A percentile compares a stretch with the other conserved stretches of the same genome.
phyloP scores from a whole-genome alignment of 2,329 filamentous ascomycete genomes.

The Leptographium flavum region DNA sequence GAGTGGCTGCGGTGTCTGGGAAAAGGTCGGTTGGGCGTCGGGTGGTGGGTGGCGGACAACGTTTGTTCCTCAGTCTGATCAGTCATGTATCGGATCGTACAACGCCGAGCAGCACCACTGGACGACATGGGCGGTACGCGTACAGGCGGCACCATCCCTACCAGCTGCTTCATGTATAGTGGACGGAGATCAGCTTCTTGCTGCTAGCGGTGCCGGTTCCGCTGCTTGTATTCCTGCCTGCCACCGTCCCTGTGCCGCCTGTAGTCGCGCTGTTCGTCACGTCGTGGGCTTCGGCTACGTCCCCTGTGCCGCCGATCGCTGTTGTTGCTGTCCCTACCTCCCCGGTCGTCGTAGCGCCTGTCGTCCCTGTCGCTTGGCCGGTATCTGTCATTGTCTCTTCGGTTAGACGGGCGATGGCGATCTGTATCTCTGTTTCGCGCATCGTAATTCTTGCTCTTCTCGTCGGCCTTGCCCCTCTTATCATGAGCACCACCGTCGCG shows the following conservation, averaged over 20 bases:
- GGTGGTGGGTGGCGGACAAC: too few relatives aligned
- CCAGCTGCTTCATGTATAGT: neutral
- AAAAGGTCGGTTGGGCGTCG: too few relatives aligned
- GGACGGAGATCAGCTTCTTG: neutral
- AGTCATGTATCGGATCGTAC: too few relatives aligned
- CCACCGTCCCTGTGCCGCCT: neutral
- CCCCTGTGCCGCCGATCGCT: neutral
- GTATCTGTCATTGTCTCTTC: neutral
- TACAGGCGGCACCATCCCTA: too few relatives aligned
- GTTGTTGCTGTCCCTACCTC: constrained; percentile 1
- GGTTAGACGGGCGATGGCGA: neutral
- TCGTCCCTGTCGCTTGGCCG: constrained; percentile 5
- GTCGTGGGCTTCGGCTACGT: constrained; percentile 8
- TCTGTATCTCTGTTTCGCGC: neutral
- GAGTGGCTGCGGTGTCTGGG: too few relatives aligned
- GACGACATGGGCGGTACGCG: too few relatives aligned
- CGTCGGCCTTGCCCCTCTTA: too few relatives aligned
- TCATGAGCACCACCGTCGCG: too few relatives aligned
- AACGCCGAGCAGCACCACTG: too few relatives aligned
- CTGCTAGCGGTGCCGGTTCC: neutral
- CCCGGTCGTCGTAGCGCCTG: constrained; percentile 7
- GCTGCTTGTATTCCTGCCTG: neutral
- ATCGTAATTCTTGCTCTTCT: too few relatives aligned
- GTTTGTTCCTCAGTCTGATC: too few relatives aligned
- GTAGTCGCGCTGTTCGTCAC: constrained; percentile 15